Evolutionary conservation across 148 eudicot species (phyloP), one percentile per base, ranked within the genome.

Genomic region (Fagopyrum homotropicum): DNA sequence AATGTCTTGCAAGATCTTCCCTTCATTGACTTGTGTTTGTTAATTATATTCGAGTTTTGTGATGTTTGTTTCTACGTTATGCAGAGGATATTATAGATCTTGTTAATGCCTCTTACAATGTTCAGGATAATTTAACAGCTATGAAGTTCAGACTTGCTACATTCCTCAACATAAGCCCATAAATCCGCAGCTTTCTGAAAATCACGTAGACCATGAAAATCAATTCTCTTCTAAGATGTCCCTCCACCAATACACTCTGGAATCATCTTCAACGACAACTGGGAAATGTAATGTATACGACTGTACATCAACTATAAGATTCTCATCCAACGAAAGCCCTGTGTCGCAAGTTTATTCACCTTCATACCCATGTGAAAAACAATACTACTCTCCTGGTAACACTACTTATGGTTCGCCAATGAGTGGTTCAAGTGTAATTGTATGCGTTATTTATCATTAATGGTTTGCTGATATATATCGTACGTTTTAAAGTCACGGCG

Each of bases 101-200:
- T 59, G 7, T 2, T n/a, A 15, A 50, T 1, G 16, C 57, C n/a
- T n/a, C n/a, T n/a, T n/a, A n/a, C 4, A 12, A 26, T 0, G 46
- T 40, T 14, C 46, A 66, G 30, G 19, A 17, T 2, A 8, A 40
- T 40, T 66, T 14, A 35, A 8, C 6, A 59, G 75, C 50, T 2
- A 80, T 50, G 87, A 85, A 15, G 56, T 79, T 22, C 87, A 85
- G 56, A 64, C 83, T 49, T 80, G 72, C 49, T 54, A 80, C 73
- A 54, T 79, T 75, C 86, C 87, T 82, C 86, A 76, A 63, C 82
- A 73, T 79, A 89, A 82, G 72, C 63, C 73, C 3, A 54, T 76
- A 69, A 81, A 78, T 54, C 82, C 81, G 10, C 83, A 81, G 52
- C 81, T 78, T 51, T 60, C 60, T 48, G 78, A 73, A 40, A 57